A percentile compares a stretch with the other conserved stretches of the same genome.
phyloP scores from a whole-genome alignment of 257 asterid genomes.

The Nyctanthes arbortristis region DNA sequence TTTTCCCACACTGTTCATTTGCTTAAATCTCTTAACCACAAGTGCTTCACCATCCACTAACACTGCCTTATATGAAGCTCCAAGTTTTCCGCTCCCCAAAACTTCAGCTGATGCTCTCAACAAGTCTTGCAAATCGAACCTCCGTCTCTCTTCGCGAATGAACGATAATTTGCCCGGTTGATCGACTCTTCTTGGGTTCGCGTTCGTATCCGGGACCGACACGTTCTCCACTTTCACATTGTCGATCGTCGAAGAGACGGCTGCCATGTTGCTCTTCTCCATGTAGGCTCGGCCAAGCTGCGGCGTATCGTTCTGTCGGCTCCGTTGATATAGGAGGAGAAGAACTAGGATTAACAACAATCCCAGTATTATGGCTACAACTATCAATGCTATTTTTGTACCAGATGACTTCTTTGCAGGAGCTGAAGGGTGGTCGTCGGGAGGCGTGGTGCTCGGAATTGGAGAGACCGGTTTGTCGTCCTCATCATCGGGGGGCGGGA shows the following conservation, averaged over 20 bases:
- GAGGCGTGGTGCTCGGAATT: neutral
- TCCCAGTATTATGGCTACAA: constrained; percentile 36
- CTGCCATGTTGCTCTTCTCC: constrained; percentile 17
- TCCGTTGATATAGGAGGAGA: constrained; percentile 35
- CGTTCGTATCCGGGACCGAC: neutral
- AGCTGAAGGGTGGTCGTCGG: neutral
- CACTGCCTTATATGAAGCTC: constrained; percentile 87
- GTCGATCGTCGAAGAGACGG: neutral
- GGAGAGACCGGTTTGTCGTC: constrained; percentile 35
- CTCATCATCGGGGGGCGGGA: constrained; percentile 30
- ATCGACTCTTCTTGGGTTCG: neutral
- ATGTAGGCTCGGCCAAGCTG: constrained; percentile 23
- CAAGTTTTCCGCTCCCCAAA: constrained; percentile 81
- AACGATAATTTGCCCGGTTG: constrained; percentile 52
- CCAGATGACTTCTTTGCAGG: constrained; percentile 22
- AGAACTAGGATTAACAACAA: constrained; percentile 42
- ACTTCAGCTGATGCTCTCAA: constrained; percentile 91
- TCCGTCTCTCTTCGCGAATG: constrained; percentile 61
- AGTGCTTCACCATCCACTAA: constrained; percentile 71
- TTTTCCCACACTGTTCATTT: constrained; percentile 58
- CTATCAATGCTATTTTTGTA: constrained; percentile 28
- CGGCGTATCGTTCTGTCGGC: constrained; percentile 28
- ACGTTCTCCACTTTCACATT: neutral
- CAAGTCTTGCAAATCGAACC: constrained; percentile 76
- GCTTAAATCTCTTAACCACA: constrained; percentile 88